Percentiles rank a stretch among this genome's conserved stretches.
Evolutionary conservation across 208 protist genomes (phyloP).

Genomic region (Leishmania gerbilli): DNA sequence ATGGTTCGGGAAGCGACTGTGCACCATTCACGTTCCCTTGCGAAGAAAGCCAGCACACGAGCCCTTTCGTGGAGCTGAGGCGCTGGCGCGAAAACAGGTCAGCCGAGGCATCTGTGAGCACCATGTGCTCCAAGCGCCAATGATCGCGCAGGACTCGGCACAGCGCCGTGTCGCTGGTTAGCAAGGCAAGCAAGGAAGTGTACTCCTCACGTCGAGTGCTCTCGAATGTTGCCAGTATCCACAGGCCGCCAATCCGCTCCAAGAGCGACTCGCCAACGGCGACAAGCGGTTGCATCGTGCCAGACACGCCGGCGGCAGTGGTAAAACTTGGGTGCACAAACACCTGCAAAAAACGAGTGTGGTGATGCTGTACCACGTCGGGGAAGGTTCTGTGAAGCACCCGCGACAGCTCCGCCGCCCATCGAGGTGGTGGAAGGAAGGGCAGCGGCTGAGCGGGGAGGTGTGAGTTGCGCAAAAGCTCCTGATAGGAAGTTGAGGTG

Average conservation of each 20-base stretch:
- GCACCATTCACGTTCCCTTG: constrained; percentile 29
- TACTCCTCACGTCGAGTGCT: constrained; percentile 57
- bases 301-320: constrained; percentile 41
- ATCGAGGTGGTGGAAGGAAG: constrained; percentile 84
- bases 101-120: constrained; percentile 82
- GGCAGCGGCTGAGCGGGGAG: constrained; percentile 47
- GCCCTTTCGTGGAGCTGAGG: constrained; percentile 47
- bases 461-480: constrained; percentile 40
- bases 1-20: constrained; percentile 67
- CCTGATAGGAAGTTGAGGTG: constrained; percentile 14
- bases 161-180: constrained; percentile 63
- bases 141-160: constrained; percentile 62
- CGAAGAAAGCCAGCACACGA: constrained; percentile 59
- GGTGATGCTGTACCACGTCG: constrained; percentile 47
- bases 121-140: constrained; percentile 85
- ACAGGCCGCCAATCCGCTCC: constrained; percentile 34
- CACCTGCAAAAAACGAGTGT: constrained; percentile 61
- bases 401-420: constrained; percentile 78
- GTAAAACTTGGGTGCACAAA: constrained; percentile 91
- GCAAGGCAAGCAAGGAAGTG: constrained; percentile 47
- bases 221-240: constrained; percentile 69
- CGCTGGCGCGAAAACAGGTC: constrained; percentile 61
- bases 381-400: constrained; percentile 68
- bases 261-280: constrained; percentile 68
- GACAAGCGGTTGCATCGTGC: constrained; percentile 68